Evolutionary conservation across 495 filamentous ascomycete species (phyloP), one percentile per base, ranked within the genome.

Genomic region (Xylaria bambusicola): DNA sequence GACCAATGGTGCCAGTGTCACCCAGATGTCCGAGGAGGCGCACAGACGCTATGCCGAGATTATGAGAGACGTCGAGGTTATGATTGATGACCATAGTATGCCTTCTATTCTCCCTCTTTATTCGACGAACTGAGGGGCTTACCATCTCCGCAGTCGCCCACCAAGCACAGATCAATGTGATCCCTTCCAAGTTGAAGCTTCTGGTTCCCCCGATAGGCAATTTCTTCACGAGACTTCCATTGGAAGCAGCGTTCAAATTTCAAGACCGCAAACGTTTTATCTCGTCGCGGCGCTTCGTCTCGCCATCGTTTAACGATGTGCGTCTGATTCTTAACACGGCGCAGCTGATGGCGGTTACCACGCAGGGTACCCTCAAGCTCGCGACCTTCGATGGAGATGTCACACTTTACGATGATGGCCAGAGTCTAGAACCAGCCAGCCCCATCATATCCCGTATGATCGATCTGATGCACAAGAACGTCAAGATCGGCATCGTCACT

Each of bases 331-430:
- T 98, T 62, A 98, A 98, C 76, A 92, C 94, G 26, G 92, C 94
- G 48, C 95, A 98, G 75, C 76, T 97, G 23, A 88, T 97, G 82
- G 89, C 89, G 49, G 80, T 98, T 2, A 85, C 90, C 6, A 83
- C 80, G 15, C 79, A 80, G 44, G 83, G 85, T n/a, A 80, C 81
- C 1, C 75, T 95, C 7, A 82, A 92, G 62, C 84, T 98, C 3
- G 85, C 96, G 47, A 98, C 94, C 13, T 98, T 98, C 66, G 94
- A 98, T 71, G 95, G 95, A 69, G 95, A 98, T 66, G 92, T 98
- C 12, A 98, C 95, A 6, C 84, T 98, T 36, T 98, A 98, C 71
- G 92, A 96, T 62, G 93, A 98, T 67, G 95, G 93, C 10, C 78
- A 91, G 63, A 90, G 84, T 60, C 80, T 98, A 41, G 85, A 82